Conservation (phyloP, 208 protist genomes). For the Crithidia thermophila region DNA sequence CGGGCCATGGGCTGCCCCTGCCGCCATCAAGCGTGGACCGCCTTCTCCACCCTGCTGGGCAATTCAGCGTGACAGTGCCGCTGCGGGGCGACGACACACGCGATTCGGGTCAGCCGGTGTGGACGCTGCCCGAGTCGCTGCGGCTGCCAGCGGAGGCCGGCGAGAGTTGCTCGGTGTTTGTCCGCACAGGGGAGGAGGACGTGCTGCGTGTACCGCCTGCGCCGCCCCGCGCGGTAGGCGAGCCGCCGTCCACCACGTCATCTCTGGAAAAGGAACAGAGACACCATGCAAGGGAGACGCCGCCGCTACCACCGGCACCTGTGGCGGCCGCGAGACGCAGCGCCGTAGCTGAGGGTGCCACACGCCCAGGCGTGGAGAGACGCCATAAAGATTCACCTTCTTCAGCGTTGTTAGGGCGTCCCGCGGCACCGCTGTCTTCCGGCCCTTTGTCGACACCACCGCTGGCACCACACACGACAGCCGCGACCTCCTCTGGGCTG, state of each 20-base stretch:
- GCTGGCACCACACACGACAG: no score
- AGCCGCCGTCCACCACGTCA: background rate
- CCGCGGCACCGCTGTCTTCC: no score
- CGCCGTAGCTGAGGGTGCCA: no score
- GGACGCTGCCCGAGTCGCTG: slow-evolving; percentile 39
- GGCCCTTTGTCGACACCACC: no score
- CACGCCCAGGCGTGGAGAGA: no score
- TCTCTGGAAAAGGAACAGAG: no score
- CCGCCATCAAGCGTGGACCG: slow-evolving; percentile 19
- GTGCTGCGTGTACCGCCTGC: slow-evolving; percentile 6
- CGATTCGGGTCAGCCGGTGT: background rate
- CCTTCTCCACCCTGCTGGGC: slow-evolving; percentile 4
- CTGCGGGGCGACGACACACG: background rate
- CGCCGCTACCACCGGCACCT: no score
- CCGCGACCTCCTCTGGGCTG: no score
- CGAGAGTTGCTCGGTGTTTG: slow-evolving; percentile 24
- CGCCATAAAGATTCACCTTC: no score
- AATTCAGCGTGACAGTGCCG: background rate
- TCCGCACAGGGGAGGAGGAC: slow-evolving; percentile 29
- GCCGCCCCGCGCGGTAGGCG: background rate
- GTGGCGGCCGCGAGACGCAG: no score
- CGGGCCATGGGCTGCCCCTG: slow-evolving; percentile 43
- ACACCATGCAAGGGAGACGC: no score
- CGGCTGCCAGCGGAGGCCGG: slow-evolving; percentile 34
- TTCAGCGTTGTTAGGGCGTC: no score